Percentiles rank a stretch among this genome's conserved stretches.
phyloP scores from a whole-genome alignment of 768 basidiomycete genomes.

The Podaxis mareebaensis region DNA sequence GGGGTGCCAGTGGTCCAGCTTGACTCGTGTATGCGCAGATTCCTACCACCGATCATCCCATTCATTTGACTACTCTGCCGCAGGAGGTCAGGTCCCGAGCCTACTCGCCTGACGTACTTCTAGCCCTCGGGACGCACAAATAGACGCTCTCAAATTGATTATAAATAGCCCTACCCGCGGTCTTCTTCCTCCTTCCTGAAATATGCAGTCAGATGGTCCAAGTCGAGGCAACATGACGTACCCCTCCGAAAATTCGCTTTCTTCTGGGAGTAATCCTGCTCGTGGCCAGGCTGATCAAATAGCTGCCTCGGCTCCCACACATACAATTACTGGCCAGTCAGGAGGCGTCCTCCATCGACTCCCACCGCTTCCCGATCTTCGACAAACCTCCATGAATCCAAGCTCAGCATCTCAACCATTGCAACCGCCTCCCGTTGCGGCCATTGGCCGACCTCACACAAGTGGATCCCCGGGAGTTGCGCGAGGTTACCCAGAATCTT shows the following conservation, averaged over 20 bases:
- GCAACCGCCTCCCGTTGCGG: background rate
- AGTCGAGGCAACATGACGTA: slow-evolving; percentile 4
- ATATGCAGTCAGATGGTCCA: background rate
- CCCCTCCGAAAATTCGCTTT: background rate
- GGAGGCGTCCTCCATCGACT: background rate
- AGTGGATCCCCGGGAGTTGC: background rate
- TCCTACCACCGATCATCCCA: background rate
- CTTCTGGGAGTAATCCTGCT: slow-evolving; percentile 1
- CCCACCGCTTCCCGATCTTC: background rate
- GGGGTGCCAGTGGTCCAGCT: background rate
- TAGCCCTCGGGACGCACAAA: background rate
- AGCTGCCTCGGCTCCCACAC: background rate
- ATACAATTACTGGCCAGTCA: background rate
- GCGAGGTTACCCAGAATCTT: background rate
- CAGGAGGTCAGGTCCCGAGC: background rate
- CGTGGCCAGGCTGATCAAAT: background rate
- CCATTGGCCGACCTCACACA: background rate
- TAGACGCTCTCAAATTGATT: background rate
- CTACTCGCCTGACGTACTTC: background rate
- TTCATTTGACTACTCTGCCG: background rate
- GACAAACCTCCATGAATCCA: background rate
- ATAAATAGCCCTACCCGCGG: background rate
- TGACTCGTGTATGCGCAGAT: background rate
- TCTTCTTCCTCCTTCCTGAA: background rate
- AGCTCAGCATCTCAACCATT: background rate